Evolutionary conservation across 2,329 filamentous ascomycete species (phyloP).

Genomic region (Calonectria henricotiae): DNA sequence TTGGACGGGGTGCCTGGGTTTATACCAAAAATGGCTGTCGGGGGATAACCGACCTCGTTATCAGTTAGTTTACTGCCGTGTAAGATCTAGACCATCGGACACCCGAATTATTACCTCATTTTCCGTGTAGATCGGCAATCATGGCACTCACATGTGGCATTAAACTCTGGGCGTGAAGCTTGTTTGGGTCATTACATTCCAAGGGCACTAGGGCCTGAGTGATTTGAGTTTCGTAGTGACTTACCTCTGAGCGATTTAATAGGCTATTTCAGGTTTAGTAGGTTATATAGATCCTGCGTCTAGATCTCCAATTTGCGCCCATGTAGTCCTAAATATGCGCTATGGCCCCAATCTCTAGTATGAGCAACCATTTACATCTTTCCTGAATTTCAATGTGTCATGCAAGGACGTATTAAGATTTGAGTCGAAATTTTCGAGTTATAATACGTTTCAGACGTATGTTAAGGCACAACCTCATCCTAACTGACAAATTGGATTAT

Average conservation of each 20-base stretch:
- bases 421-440: too few relatives aligned
- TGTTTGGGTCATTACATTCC: conserved; percentile 9
- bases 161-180: conserved; percentile 11
- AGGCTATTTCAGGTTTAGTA: not conserved
- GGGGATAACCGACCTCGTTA: not conserved
- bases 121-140: not conserved
- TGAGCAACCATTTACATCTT: too few relatives aligned
- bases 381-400: too few relatives aligned
- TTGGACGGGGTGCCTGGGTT: conserved; percentile 9
- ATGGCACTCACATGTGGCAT: not conserved
- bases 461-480: too few relatives aligned
- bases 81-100: conserved; percentile 13
- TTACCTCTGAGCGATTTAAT: not conserved
- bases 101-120: conserved; percentile 13
- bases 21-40: not conserved
- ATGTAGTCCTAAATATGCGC: not conserved
- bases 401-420: too few relatives aligned
- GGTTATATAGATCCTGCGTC: not conserved
- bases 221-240: not conserved
- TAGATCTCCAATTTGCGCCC: not conserved
- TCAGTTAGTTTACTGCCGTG: not conserved
- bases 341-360: too few relatives aligned
- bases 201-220: not conserved
- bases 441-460: too few relatives aligned
- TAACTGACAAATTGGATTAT: not conserved